Evolutionary conservation across 257 asterid species (phyloP).

Genomic region (Primulina huaijiensis): DNA sequence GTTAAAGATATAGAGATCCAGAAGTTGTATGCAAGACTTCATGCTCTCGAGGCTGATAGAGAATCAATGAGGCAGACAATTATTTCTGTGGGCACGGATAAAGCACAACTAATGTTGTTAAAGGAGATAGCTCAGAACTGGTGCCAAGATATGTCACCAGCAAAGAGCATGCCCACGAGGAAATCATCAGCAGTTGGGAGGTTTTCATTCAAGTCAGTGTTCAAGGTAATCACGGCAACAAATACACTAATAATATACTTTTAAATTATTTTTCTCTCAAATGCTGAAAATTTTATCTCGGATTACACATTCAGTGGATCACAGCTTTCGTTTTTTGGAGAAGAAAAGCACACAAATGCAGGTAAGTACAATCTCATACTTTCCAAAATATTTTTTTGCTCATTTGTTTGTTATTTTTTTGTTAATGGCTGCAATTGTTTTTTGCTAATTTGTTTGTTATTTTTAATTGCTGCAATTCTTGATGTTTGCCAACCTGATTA

Average conservation of each 20-base stretch:
- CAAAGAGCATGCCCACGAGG: slow-evolving; percentile 45
- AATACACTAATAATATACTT: slow-evolving; percentile 12
- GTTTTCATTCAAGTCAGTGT: slow-evolving; percentile 52
- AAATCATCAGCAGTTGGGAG: slow-evolving; percentile 49
- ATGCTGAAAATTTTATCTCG: slow-evolving; percentile 32
- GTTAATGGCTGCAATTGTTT: not conserved
- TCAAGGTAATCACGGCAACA: slow-evolving; percentile 58
- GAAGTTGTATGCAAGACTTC: slow-evolving; percentile 84
- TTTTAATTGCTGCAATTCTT: not conserved
- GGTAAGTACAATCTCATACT: slow-evolving; percentile 41
- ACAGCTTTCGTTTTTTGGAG: slow-evolving; percentile 64
- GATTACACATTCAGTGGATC: slow-evolving; percentile 64
- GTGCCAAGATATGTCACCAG: slow-evolving; percentile 67
- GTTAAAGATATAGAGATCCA: slow-evolving; percentile 64
- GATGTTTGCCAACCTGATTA: not conserved
- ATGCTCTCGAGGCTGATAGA: slow-evolving; percentile 94
- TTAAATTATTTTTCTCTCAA: slow-evolving; percentile 14
- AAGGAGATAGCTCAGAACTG: slow-evolving; percentile 92
- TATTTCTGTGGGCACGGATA: slow-evolving; percentile 76
- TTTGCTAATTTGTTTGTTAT: too few relatives aligned
- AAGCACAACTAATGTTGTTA: slow-evolving; percentile 75
- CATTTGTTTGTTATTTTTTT: not conserved
- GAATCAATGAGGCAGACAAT: slow-evolving; percentile 94
- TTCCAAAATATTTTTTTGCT: not conserved
- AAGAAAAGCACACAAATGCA: slow-evolving; percentile 66